Evolutionary conservation across 495 filamentous ascomycete genomes (phyloP), one percentile per base, ranked within the genome.

Genomic region (Xylaria castorea): DNA sequence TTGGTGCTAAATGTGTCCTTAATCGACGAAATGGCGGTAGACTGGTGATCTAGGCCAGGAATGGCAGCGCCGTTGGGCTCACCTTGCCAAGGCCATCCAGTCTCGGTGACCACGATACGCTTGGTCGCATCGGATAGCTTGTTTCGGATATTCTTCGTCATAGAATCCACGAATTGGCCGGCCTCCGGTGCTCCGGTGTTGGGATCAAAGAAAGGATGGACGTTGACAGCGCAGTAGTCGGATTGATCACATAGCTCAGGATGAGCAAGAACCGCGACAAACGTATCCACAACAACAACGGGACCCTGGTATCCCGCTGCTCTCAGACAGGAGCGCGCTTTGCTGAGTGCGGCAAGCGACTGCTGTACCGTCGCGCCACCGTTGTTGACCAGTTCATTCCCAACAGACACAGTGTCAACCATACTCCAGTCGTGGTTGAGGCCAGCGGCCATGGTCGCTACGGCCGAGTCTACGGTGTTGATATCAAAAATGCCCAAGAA

Each of bases 171-270:
- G 75, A 92, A 97, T 4, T 80, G 69, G 16, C 94, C 94, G 8
- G 94, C 88, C 36, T 83, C 78, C 1, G 81, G 77, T 6, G 94
- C 83, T 8, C 71, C 76, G 38, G 88, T 85, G 12, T 85, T 87
- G 3, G 84, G 81, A 73, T 95, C 91, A 78, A 97, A 97, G 85
- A 94, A 97, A 16, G 94, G 87, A 77, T 97, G 94, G 71, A 88
- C 86, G 76, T 97, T 97, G 48, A 91, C 88, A 1, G 94, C 92
- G 75, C 90, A 93, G 80, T 91, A 93, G 74, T 97, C 94, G 8
- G 90, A 92, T 34, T 81, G 85, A 11, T 89, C 77, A 81, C 94
- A 97, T 60, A 97, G 83, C 70, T 87, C 80, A 0, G 92, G 91
- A 72, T 97, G 88, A 50, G 80, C 76, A 66, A 90, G 81, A 36